These are phyloP conservation scores for Candida rishiriensis DNA, from an alignment of 805 yeast genomes.

Conservation along the genomic window DNA sequence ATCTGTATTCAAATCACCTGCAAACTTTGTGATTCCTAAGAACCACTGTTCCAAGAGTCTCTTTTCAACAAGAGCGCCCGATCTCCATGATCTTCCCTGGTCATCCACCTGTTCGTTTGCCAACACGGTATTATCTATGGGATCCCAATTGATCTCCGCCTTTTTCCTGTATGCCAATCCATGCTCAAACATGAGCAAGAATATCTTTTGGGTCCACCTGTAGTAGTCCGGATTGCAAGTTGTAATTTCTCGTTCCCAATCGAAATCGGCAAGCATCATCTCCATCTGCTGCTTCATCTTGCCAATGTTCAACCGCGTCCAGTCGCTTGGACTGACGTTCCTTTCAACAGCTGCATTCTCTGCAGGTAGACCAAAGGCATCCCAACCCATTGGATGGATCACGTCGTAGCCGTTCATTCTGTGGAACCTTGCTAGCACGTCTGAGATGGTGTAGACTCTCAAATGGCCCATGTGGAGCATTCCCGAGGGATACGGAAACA, in stretches of 20 bases:
- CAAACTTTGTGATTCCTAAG: conserved; percentile 80
- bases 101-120: conserved; percentile 96
- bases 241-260: conserved; percentile 87
- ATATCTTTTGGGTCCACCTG: conserved; percentile 87
- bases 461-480: conserved; percentile 89
- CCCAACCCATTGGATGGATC: conserved; percentile 99
- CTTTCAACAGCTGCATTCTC: conserved; percentile 96
- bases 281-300: conserved; percentile 84
- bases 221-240: conserved; percentile 88
- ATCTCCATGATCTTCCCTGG: conserved; percentile 91
- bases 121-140: conserved; percentile 87
- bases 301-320: conserved; percentile 80
- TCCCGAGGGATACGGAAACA: conserved; percentile 98
- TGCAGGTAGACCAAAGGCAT: conserved; percentile 97
- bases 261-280: conserved; percentile 77
- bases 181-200: conserved; percentile 62
- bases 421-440: conserved; percentile 73
- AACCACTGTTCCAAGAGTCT: conserved; percentile 86
- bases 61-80: conserved; percentile 93
- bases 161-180: conserved; percentile 83
- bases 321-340: conserved; percentile 66
- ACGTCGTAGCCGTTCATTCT: conserved; percentile 74
- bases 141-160: conserved; percentile 97
- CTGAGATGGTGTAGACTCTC: conserved; percentile 88
- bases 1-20: conserved; percentile 62